Base-by-base conservation (phyloP, 1,139 yeast genomes). In the Candida sp. region DNA sequence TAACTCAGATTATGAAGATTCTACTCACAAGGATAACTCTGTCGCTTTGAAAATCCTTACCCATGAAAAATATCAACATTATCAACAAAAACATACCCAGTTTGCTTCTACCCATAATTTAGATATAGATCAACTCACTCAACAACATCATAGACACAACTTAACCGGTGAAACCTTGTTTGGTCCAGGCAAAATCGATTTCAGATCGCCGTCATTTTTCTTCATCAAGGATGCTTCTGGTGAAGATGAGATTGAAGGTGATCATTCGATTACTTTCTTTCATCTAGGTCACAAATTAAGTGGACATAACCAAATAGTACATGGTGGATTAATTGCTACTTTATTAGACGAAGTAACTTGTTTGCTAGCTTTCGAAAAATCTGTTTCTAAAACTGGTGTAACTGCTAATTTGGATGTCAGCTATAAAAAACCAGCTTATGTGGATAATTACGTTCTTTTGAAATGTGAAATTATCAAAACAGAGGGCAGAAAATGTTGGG, bases 321-420 rank as follows among this genome's bases (percentile, higher is more conserved):
- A 78, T 52, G 84, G 83, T 1, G 83, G 84, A 0, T 63, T 78
- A 35, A 60, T 75, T 38, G 82, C 82, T 2, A 76, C 82, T 0
- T 58, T 78, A 23, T 61, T 78, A 40, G 83, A 79, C 52, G 83
- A 79, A 51, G 64, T 73, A 40, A 75, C 81, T 4, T 79, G 82
- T 47, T 62, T 81, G 22, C 65, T 77, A 36, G 81, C 76, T 1
- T 73, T 78, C 52, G 76, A 77, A 39, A 70, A 76, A 49, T 69
- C 70, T 50, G 63, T 61, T 30, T 66, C 74, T 22, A 64, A 62
- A 43, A 66, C 64, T 47, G 77, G 74, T 0, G 77, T 73, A 11
- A 73, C 79, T 4, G 79, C 78, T 15, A 72, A 70, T 45, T 66
- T 73, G 54, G 73, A 72, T 47, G 64, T 73, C 43, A 68, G 63